phyloP scores from a whole-genome alignment of 179 eudicot genomes.

The Actinidia arguta region DNA sequence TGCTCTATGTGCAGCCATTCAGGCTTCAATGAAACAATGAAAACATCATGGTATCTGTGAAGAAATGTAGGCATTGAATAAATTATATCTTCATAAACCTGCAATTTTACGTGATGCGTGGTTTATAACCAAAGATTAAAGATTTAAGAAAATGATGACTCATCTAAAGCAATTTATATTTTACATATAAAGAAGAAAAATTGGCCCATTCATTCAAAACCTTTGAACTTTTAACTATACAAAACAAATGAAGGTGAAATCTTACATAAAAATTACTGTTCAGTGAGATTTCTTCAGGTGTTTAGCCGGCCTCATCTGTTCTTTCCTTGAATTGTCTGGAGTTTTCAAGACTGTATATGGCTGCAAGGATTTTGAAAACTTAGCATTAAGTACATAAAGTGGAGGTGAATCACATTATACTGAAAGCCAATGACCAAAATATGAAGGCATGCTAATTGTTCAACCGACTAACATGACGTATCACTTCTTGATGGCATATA shows the following conservation, averaged over 20 bases:
- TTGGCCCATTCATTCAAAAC: background rate
- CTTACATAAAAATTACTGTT: background rate
- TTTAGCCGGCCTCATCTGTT: conserved; percentile 34
- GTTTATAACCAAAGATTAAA: no score
- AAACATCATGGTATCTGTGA: background rate
- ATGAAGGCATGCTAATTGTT: background rate
- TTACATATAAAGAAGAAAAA: background rate
- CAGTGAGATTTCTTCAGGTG: conserved; percentile 37
- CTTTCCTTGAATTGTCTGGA: conserved; percentile 35
- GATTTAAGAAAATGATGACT: background rate
- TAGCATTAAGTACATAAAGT: background rate
- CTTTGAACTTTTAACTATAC: background rate
- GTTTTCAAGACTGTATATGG: conserved; percentile 28
- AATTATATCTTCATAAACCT: no score
- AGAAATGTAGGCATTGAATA: background rate
- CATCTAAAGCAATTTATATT: background rate
- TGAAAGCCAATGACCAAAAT: background rate
- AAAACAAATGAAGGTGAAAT: background rate
- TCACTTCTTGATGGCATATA: background rate
- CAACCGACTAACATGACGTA: background rate
- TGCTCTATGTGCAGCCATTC: background rate
- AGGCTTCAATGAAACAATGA: background rate
- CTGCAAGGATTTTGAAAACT: conserved; percentile 29
- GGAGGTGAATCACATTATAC: background rate
- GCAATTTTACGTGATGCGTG: no score